These are phyloP conservation scores for Luffa acutangula DNA, from an alignment of 306 rosid species.

Conservation along the genomic window DNA sequence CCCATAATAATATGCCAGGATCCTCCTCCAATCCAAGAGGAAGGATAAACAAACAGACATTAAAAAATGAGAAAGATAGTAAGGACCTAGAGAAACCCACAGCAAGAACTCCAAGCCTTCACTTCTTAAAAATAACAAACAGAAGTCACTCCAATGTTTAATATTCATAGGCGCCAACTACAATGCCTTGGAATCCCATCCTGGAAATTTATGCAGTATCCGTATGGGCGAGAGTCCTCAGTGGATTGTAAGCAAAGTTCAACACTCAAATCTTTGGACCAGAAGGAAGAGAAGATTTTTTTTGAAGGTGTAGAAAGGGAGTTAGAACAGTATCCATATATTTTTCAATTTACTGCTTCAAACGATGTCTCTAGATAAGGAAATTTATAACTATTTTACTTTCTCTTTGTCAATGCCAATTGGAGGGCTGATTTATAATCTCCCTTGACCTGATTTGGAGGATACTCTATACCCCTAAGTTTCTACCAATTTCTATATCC, in stretches of 20 bases:
- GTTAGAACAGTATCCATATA: not conserved
- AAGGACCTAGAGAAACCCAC: not conserved
- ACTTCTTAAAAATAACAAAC: not conserved
- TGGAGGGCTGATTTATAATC: not conserved
- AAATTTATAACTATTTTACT: not conserved
- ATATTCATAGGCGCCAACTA: not conserved
- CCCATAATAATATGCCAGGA: not conserved
- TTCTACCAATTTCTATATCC: not conserved
- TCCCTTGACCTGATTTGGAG: not conserved
- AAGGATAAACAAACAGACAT: not conserved
- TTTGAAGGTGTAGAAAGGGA: not conserved
- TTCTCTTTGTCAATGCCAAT: not conserved
- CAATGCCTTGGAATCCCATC: not conserved
- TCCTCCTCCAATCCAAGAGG: not conserved
- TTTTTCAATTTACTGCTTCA: not conserved
- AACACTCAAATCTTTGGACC: not conserved
- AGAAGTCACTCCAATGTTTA: not conserved
- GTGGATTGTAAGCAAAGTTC: not conserved
- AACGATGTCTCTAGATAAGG: not conserved
- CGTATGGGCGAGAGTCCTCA: not conserved
- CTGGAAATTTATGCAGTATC: not conserved
- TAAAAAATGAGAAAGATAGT: not conserved
- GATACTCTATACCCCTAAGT: not conserved
- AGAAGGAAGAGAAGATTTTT: not conserved
- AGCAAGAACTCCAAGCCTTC: not conserved